Evolutionary conservation across 140 eudicot species (phyloP), one percentile per base, ranked within the genome.

Genomic region (Erigeron philadelphicus): DNA sequence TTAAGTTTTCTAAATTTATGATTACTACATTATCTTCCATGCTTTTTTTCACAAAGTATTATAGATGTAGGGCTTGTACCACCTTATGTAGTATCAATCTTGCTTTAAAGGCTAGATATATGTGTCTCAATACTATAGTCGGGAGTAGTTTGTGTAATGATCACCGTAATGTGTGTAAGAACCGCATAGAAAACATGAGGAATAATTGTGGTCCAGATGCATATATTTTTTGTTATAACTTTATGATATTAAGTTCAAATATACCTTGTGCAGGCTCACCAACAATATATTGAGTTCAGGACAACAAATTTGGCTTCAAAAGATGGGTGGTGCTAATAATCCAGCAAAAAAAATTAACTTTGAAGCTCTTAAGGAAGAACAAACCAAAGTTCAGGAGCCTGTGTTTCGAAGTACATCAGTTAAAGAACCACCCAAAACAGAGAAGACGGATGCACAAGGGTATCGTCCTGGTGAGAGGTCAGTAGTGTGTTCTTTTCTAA

Each of bases 401-500:
- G 25, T 80, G 44, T 77, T 81, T 72, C 81, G 80, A 74, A 73
- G 77, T 58, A 81, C 76, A 12, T 48, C 82, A 5, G 61, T 78
- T 71, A 75, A 67, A 77, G 82, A 77, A 46, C 54, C 77, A 9
- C 67, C 79, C 3, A 73, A 76, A 74, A 76, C 44, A 68, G 90
- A 80, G 62, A 82, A 74, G 43, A 63, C 59, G 10, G 73, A 79
- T 76, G 54, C 84, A 43, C 84, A 75, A 19, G 97, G 97, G 76
- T 83, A 70, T 80, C 95, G 89, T 56, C 99, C 94, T 54, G 99
- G 99, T 76, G 97, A 93, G 61, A 93, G 96, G 98, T 93, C 53
- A 74, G 70, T 68, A 31, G 40, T 15, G 61, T 23, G 38, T 47
- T 5, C 12, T 55, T 73, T 18, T 8, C 21, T 49, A 13, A 15